Evolutionary conservation across 192 early-diverging fungal species (phyloP).

Genomic region (Allomyces macrogynus): DNA sequence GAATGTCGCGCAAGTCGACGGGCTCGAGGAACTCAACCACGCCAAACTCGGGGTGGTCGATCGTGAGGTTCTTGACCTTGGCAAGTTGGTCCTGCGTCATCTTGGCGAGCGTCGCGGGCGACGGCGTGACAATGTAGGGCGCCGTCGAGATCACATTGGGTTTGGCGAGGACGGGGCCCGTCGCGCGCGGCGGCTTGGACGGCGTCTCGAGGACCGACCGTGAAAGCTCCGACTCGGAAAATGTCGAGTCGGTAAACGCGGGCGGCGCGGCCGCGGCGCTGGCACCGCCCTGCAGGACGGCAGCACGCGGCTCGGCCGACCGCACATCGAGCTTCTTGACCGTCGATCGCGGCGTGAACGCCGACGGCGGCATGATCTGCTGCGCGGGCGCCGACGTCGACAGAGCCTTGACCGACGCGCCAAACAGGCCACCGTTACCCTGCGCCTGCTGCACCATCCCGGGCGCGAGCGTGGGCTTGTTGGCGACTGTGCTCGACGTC

Average conservation of each 20-base stretch:
- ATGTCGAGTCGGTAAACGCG: background rate
- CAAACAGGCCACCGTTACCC: background rate
- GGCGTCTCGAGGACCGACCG: constrained; percentile 1
- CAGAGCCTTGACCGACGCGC: background rate
- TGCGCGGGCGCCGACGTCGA: background rate
- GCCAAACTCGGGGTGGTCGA: constrained; percentile 47
- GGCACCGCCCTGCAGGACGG: constrained; percentile 7
- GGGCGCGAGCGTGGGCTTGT: background rate
- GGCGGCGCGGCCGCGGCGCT: background rate
- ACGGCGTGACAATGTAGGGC: constrained; percentile 57
- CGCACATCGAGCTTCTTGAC: constrained; percentile 37
- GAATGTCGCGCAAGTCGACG: constrained; percentile 51
- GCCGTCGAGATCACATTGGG: background rate
- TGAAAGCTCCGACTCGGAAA: constrained; percentile 1
- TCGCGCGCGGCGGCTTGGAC: background rate
- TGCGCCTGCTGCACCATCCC: background rate
- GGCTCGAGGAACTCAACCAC: constrained; percentile 53
- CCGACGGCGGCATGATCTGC: constrained; percentile 15
- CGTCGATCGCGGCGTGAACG: constrained; percentile 44
- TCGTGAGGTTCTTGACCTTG: constrained; percentile 48
- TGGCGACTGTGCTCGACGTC: background rate
- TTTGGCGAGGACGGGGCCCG: background rate
- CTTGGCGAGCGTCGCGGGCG: constrained; percentile 41
- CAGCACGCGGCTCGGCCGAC: constrained; percentile 20
- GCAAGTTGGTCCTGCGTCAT: constrained; percentile 49